Evolutionary conservation across 345 rosid genomes (phyloP), one percentile per base, ranked within the genome.

Genomic region (Angophora floribunda): DNA sequence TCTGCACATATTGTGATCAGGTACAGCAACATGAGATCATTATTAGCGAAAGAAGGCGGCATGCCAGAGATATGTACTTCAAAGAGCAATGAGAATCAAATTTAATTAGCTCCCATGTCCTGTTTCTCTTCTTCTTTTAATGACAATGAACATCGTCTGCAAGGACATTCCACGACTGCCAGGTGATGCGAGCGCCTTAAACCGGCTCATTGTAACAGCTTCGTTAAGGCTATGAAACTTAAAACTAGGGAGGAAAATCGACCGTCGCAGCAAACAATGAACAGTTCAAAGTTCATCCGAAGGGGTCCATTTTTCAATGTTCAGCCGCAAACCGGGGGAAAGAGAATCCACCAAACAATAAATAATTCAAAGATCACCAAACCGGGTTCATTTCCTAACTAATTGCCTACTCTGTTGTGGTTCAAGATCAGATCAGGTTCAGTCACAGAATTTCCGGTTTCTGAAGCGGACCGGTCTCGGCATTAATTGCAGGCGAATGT

Each of bases 1-100:
- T 92, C 97, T 95, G 91, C 86, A 86, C 28, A 86, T 41, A 28
- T 75, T 6, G 84, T 75, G 49, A 75, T 75, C 5, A 49, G 49
- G 28, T 36, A 75, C 24, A 22, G 41, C 82, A 15, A 75, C 82
- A 70, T 36, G 28, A 41, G 84, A 75, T 75, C 45, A 41, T 75
- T 41, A 75, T 49, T 5, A 21, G 82, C 49, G 14, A 19, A 75
- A 75, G 9, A 41, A 44, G 82, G 82, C 9, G 49, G 82, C 49
- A 19, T 32, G 84, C 84, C 28, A 21, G 84, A 36, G 49, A 75
- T 41, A 14, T 41, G 49, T 75, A 19, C 82, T 75, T 75, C 28
- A 6, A 75, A 41, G 82, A 41, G 49, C 84, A 75, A 36, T 45
- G 28, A 41, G 5, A 75, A 41, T 19, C 4, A 2, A 4, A 19